These are phyloP conservation scores for Mytilinidion resinicola DNA, from an alignment of 495 filamentous ascomycete genomes.

Conservation along the genomic window DNA sequence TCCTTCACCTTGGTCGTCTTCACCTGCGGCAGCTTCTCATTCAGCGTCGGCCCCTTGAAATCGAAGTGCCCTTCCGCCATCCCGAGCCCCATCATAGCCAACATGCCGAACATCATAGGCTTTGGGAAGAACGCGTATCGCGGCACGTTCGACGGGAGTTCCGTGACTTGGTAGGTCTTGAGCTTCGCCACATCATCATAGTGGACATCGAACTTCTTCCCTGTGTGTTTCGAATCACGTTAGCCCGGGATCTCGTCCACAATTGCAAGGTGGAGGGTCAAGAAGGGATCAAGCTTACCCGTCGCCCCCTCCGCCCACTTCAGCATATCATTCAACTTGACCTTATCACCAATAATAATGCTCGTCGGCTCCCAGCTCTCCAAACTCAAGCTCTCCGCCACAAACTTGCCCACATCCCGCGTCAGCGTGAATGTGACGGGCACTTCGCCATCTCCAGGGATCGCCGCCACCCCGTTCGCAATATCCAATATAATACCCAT, in stretches of 20 bases:
- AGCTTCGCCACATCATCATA: background rate
- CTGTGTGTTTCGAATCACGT: background rate
- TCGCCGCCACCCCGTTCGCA: background rate
- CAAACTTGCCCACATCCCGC: background rate
- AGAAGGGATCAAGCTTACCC: background rate
- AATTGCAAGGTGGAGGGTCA: background rate
- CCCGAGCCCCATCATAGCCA: background rate
- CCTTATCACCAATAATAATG: background rate
- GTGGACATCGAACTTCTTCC: background rate
- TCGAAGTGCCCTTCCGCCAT: background rate
- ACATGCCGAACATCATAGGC: background rate
- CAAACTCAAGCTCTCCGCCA: background rate
- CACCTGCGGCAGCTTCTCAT: background rate
- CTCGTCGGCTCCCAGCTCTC: background rate
- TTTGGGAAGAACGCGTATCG: background rate
- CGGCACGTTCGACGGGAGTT: background rate
- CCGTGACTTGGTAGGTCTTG: background rate
- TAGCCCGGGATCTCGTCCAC: background rate
- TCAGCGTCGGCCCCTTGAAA: background rate
- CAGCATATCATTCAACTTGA: background rate
- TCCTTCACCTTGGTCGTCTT: background rate
- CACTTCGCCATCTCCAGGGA: background rate
- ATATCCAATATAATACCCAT: background rate
- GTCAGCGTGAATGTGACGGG: background rate
- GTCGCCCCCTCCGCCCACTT: background rate